phyloP scores from a whole-genome alignment of 2,329 filamentous ascomycete genomes.

The Sphaerulina vaccinii region DNA sequence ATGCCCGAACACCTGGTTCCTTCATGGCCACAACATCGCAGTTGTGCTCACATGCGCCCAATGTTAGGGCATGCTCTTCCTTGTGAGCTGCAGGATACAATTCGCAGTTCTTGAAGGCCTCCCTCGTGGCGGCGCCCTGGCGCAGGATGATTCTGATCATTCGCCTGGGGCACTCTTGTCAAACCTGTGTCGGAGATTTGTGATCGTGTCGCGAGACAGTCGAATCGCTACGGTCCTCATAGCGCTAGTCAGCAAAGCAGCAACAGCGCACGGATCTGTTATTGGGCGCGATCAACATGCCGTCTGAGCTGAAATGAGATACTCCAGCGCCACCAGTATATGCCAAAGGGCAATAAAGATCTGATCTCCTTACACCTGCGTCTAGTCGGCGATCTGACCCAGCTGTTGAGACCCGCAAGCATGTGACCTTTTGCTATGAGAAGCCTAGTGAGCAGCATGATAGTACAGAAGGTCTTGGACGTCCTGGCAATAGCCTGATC shows the following conservation, averaged over 20 bases:
- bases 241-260: background rate
- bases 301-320: too few species aligned
- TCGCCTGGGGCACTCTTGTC: background rate
- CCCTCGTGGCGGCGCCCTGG: background rate
- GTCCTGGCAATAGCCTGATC: too few species aligned
- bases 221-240: background rate
- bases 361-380: too few species aligned
- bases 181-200: constrained; percentile 8
- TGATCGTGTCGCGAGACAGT: constrained; percentile 10
- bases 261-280: background rate
- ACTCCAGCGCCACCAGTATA: too few species aligned
- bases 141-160: background rate
- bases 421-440: too few species aligned
- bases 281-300: too few species aligned
- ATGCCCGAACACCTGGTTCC: constrained; percentile 14
- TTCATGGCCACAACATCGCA: constrained; percentile 9
- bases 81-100: constrained; percentile 3
- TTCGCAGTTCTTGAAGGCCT: background rate
- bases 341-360: too few species aligned
- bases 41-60: constrained; percentile 8
- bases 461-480: too few species aligned
- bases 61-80: constrained; percentile 1
- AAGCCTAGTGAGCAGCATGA: too few species aligned
- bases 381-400: too few species aligned
- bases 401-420: too few species aligned